These are phyloP conservation scores for Coemansia aciculifera DNA, from an alignment of 192 early-diverging fungal genomes.

Conservation along the genomic window DNA sequence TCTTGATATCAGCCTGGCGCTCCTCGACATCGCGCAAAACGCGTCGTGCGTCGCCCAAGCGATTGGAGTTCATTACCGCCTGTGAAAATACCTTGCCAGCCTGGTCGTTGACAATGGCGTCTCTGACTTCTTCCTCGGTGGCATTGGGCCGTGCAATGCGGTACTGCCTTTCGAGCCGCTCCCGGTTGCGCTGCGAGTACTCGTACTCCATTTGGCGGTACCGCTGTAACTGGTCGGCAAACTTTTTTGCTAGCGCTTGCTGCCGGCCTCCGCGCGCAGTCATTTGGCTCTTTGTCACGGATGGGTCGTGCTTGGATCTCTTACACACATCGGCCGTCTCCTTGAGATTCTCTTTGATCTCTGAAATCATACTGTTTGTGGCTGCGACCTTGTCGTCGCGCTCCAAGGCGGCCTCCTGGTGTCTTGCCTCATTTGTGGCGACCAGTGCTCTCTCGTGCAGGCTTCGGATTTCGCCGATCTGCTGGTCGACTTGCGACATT, in stretches of 20 bases:
- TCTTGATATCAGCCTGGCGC: constrained; percentile 52
- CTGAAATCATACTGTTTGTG: constrained; percentile 16
- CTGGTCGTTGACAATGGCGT: constrained; percentile 47
- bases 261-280: constrained; percentile 31
- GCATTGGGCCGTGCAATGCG: constrained; percentile 52
- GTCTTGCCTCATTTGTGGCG: constrained; percentile 9
- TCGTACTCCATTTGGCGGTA: constrained; percentile 53
- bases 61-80: constrained; percentile 38
- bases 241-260: constrained; percentile 38
- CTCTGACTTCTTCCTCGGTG: constrained; percentile 43
- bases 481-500: constrained; percentile 16
- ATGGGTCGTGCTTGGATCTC: constrained; percentile 15
- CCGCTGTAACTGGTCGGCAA: constrained; percentile 48
- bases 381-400: constrained; percentile 17
- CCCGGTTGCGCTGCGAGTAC: constrained; percentile 53
- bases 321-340: constrained; percentile 13
- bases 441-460: constrained; percentile 17
- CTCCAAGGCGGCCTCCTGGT: constrained; percentile 7
- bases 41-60: constrained; percentile 38
- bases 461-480: constrained; percentile 8
- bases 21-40: constrained; percentile 53
- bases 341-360: constrained; percentile 22
- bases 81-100: constrained; percentile 56
- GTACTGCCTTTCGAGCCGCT: constrained; percentile 52
- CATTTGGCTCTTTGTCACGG: constrained; percentile 22